These are phyloP conservation scores for Quercus glauca DNA, from an alignment of 306 rosid genomes.

Conservation along the genomic window DNA sequence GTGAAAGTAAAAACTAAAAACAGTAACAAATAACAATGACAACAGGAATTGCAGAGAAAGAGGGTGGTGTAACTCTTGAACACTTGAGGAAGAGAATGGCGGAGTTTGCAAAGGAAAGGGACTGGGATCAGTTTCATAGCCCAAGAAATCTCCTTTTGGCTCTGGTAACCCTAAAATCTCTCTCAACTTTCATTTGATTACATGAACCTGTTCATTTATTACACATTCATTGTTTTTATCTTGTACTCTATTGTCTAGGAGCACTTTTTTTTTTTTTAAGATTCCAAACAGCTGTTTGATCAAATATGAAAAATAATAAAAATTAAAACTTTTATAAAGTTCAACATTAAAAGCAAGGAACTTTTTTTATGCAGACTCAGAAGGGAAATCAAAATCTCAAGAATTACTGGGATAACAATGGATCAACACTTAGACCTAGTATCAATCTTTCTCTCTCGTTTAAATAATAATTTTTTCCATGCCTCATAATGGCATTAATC, in stretches of 20 bases:
- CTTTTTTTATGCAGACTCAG: neutral
- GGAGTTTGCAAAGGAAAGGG: conserved; percentile 9
- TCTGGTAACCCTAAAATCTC: neutral
- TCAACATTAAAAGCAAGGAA: neutral
- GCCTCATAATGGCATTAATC: neutral
- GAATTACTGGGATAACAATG: neutral
- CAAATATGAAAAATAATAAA: neutral
- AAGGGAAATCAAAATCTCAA: neutral
- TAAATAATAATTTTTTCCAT: neutral
- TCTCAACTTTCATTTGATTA: neutral
- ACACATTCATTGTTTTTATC: neutral
- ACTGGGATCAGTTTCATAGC: conserved; percentile 18
- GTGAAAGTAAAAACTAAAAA: no score
- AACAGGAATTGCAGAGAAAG: conserved; percentile 1
- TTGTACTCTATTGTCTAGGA: neutral
- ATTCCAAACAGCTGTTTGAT: neutral
- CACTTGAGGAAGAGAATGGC: conserved; percentile 1
- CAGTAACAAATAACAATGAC: no score
- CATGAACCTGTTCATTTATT: no score
- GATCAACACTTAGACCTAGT: neutral
- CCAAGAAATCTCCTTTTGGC: conserved; percentile 18
- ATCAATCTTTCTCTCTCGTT: neutral
- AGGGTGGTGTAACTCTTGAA: neutral
- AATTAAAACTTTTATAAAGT: neutral
- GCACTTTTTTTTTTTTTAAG: neutral